Evolutionary conservation across 169 alveolate genomes (phyloP), one percentile per base, ranked within the genome.

Genomic region (Plasmodium sp.): DNA sequence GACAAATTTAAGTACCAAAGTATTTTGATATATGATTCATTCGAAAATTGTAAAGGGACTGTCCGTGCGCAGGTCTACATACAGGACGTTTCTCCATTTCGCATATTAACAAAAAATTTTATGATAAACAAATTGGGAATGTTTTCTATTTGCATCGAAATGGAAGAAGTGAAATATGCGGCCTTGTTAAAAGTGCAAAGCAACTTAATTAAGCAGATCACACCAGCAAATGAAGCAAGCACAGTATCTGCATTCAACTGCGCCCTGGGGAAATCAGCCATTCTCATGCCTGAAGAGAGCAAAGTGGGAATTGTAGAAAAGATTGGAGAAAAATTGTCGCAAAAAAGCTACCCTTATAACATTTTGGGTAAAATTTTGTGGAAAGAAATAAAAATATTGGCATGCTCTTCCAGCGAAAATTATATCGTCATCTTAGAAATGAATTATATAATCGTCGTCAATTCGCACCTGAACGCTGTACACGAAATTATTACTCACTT

Each of bases 151-250:
- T 90, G 94, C 39, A 62, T 72, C 27, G 18, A 16, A 16, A 27
- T 16, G 48, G 41, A 31, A 27, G 14, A 2, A 3, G 5, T 31
- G 6, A 1, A 39, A 18, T 48, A 73, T 43, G 71, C 81, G 9
- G 94, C 81, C 0, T n/a, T 27, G 83, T 7, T 90, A 80, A 81
- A 81, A 51, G 36, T 90, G 7, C 94, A 90, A 81, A 90, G 81
- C 34, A 80, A 81, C n/a, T 33, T 81, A 71, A 80, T 90, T 67
- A 54, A 90, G 2, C 83, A 90, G 39, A 80, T 90, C 16, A 75
- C 62, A 22, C 34, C 75, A 18, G 0, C 34, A 62, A 39, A 31
- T 58, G 56, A 81, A 6, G 54, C 27, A 58, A 79, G 72, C 54
- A 31, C 43, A 33, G 67, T 90, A 81, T 45, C 83, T 43, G 83